phyloP scores from a whole-genome alignment of 2,329 filamentous ascomycete genomes.

The Nemania abortiva region DNA sequence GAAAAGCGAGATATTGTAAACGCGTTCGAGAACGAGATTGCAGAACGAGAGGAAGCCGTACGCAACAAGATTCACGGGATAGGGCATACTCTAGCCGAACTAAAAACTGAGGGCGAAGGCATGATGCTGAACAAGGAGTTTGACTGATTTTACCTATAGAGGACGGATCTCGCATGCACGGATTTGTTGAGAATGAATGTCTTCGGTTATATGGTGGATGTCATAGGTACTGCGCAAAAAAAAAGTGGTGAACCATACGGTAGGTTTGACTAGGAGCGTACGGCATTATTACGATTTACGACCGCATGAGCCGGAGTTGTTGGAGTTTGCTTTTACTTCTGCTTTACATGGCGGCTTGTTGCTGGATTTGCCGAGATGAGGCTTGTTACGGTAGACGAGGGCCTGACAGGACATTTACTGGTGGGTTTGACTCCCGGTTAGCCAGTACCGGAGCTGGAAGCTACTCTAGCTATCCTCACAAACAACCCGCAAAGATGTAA shows the following conservation, averaged over 20 bases:
- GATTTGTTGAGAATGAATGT: conserved; percentile 24
- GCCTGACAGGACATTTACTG: conserved; percentile 4
- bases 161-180: conserved; percentile 8
- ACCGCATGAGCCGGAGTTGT: conserved; percentile 40
- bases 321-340: conserved; percentile 27
- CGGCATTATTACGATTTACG: conserved; percentile 36
- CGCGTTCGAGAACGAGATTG: conserved; percentile 67
- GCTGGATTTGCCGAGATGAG: background rate
- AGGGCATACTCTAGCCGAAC: conserved; percentile 64
- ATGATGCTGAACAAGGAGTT: conserved; percentile 59
- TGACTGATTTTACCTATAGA: conserved; percentile 45
- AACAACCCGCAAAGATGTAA: conserved; percentile 7
- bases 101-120: conserved; percentile 67
- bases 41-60: conserved; percentile 66
- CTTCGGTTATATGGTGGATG: conserved; percentile 24
- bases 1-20: conserved; percentile 63
- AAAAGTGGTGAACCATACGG: conserved; percentile 9
- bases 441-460: conserved; percentile 38
- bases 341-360: conserved; percentile 18
- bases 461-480: conserved; percentile 40
- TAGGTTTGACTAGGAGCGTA: conserved; percentile 20
- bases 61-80: conserved; percentile 66
- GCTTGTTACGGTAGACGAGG: conserved; percentile 5
- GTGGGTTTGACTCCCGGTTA: conserved; percentile 10
- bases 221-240: conserved; percentile 18